phyloP scores from a whole-genome alignment of 495 filamentous ascomycete species.

The Podospora bellae-mahoneyi region DNA sequence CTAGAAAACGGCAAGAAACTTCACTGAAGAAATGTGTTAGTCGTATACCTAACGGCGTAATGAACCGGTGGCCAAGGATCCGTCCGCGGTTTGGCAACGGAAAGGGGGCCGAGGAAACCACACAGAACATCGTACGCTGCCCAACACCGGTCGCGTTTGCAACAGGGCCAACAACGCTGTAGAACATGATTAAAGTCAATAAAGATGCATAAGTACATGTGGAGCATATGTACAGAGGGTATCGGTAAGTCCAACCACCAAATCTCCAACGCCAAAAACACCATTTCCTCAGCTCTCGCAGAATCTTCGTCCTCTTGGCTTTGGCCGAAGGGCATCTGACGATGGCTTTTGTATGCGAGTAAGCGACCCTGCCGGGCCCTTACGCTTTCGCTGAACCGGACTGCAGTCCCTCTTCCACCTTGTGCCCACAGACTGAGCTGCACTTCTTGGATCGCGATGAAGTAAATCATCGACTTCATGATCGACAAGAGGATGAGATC shows the following conservation, averaged over 20 bases:
- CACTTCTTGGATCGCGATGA: slow-evolving; percentile 25
- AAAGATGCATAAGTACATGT: slow-evolving; percentile 28
- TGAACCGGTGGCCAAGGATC: too few species aligned
- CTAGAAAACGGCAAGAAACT: too few species aligned
- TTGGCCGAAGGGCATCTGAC: slow-evolving; percentile 34
- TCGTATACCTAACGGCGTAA: too few species aligned
- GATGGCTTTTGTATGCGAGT: slow-evolving; percentile 42
- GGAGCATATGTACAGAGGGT: slow-evolving; percentile 33
- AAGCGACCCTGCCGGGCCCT: slow-evolving; percentile 34
- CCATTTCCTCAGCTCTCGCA: slow-evolving; percentile 23
- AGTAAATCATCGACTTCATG: slow-evolving; percentile 21
- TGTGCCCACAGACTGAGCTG: slow-evolving; percentile 15
- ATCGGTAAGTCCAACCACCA: slow-evolving; percentile 28
- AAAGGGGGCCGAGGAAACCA: not conserved
- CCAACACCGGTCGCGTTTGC: slow-evolving; percentile 10
- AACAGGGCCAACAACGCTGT: not conserved
- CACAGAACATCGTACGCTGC: not conserved
- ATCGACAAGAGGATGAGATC: slow-evolving; percentile 27
- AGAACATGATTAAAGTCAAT: slow-evolving; percentile 17
- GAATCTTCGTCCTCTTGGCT: slow-evolving; percentile 36
- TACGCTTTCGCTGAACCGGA: slow-evolving; percentile 32
- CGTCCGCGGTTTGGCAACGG: not conserved
- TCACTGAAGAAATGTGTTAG: too few species aligned
- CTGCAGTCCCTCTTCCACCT: slow-evolving; percentile 29
- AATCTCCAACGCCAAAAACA: slow-evolving; percentile 28